phyloP scores from a whole-genome alignment of 179 eudicot species.

The Corrigiola litoralis region DNA sequence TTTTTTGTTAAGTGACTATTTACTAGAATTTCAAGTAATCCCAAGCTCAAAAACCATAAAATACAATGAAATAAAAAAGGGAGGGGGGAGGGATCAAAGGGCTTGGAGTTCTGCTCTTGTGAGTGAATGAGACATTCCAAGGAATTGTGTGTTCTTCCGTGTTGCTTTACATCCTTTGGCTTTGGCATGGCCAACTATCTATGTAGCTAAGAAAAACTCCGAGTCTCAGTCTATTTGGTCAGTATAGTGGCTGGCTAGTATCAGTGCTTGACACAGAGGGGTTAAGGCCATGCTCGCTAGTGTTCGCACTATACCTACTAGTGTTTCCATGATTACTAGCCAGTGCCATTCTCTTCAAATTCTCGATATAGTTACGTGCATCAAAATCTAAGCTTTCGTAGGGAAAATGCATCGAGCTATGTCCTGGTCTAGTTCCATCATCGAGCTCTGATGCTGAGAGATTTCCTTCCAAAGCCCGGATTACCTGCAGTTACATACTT shows the following conservation, averaged over 20 bases:
- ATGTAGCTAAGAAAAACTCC: no score
- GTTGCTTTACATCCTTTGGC: no score
- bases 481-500: constrained; percentile 48
- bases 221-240: no score
- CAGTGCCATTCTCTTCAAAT: constrained; percentile 70
- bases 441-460: constrained; percentile 75
- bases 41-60: not conserved
- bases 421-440: constrained; percentile 76
- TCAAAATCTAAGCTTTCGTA: constrained; percentile 73
- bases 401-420: constrained; percentile 60
- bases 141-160: no score
- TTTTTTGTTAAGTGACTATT: constrained; percentile 1
- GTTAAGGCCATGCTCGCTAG: constrained; percentile 73
- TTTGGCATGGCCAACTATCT: no score
- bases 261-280: constrained; percentile 72
- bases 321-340: constrained; percentile 39
- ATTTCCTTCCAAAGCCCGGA: constrained; percentile 88
- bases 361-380: constrained; percentile 57
- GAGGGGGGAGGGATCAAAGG: no score
- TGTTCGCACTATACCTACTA: constrained; percentile 61
- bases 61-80: no score
- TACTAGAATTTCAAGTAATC: not conserved
- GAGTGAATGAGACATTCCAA: no score
- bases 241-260: constrained; percentile 16
- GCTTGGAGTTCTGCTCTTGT: no score